Conservation (phyloP, 805 yeast species). For the Phaffomyces opuntiae region DNA sequence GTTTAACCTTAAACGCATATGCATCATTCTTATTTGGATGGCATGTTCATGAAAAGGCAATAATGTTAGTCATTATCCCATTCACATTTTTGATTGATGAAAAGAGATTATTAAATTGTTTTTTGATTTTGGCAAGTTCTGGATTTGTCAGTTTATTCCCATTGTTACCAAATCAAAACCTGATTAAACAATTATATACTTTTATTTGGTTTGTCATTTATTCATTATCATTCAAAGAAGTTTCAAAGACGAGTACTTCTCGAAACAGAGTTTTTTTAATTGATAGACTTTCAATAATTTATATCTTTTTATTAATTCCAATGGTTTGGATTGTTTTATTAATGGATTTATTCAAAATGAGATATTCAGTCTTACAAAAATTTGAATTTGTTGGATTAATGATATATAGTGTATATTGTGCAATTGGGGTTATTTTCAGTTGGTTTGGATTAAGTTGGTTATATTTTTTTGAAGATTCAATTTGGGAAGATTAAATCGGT, state of each 20-base stretch:
- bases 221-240: constrained; percentile 64
- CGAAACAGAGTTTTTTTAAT: constrained; percentile 51
- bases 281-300: constrained; percentile 63
- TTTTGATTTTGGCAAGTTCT: constrained; percentile 62
- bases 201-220: constrained; percentile 80
- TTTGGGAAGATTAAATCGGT: constrained; percentile 37
- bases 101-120: constrained; percentile 63
- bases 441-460: constrained; percentile 90
- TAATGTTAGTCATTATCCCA: constrained; percentile 84
- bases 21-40: constrained; percentile 93
- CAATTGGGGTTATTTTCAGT: constrained; percentile 74
- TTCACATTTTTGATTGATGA: constrained; percentile 70
- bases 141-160: constrained; percentile 91
- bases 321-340: constrained; percentile 43
- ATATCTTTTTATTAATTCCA: constrained; percentile 60
- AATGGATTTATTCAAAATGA: constrained; percentile 50
- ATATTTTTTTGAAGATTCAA: constrained; percentile 72
- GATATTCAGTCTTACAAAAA: constrained; percentile 45
- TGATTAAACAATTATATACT: constrained; percentile 70
- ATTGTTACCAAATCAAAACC: constrained; percentile 70
- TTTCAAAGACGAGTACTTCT: constrained; percentile 37
- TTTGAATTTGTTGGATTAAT: constrained; percentile 74
- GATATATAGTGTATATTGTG: constrained; percentile 80
- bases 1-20: constrained; percentile 83
- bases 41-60: constrained; percentile 98